Conservation (phyloP, 306 rosid species). For the Quercus suber region DNA sequence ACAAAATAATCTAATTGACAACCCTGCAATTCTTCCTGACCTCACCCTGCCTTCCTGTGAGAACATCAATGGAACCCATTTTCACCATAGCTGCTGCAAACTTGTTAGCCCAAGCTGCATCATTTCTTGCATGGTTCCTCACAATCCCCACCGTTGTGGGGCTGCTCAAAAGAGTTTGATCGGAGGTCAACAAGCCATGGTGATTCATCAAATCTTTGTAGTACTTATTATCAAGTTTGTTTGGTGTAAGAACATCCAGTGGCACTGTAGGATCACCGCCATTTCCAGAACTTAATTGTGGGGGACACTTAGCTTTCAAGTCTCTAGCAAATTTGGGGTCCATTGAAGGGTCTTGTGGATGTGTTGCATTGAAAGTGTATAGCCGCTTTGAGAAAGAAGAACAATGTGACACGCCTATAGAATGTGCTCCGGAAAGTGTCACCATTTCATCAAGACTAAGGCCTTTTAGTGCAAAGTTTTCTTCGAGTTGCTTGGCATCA, state of each 20-base stretch:
- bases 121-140: background rate
- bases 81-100: slow-evolving; percentile 20
- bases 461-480: slow-evolving; percentile 4
- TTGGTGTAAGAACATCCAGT: slow-evolving; percentile 2
- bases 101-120: background rate
- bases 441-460: slow-evolving; percentile 14
- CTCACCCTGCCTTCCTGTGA: slow-evolving; percentile 8
- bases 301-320: background rate
- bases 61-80: slow-evolving; percentile 6
- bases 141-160: background rate
- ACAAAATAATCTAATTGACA: background rate
- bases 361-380: slow-evolving; percentile 7
- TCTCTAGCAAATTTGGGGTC: background rate
- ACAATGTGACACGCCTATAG: slow-evolving; percentile 10
- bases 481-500: background rate
- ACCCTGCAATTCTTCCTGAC: background rate
- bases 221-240: slow-evolving; percentile 7
- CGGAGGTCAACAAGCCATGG: slow-evolving; percentile 7
- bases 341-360: slow-evolving; percentile 16
- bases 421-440: background rate
- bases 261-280: background rate
- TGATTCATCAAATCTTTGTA: background rate
- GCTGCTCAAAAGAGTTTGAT: slow-evolving; percentile 8
- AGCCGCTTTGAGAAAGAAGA: slow-evolving; percentile 8
- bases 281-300: background rate